Evolutionary conservation across 495 filamentous ascomycete genomes (phyloP), one percentile per base, ranked within the genome.

Genomic region (Podospora sp.): DNA sequence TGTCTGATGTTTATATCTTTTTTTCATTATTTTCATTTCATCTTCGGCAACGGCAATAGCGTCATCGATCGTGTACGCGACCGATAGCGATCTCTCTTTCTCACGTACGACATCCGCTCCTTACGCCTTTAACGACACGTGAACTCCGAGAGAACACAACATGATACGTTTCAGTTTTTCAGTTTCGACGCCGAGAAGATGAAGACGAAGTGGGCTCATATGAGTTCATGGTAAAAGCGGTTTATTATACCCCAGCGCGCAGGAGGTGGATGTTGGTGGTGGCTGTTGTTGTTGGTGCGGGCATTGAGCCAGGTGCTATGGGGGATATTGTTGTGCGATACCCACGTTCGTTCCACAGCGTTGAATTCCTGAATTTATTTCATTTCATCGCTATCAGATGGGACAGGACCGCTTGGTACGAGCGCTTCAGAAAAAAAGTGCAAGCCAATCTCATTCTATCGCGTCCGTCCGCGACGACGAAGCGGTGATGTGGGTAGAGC

Each of bases 31-130:
- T 63, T 55, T 55, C 20, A 49, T 46, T 62, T 63, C 33, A 18
- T 63, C 29, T 16, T 50, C 5, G 20, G 53, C 20, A 67, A 33
- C 67, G 25, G 33, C 9, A 29, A 62, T 25, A 51, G 35, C n/a
- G 12, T 26, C 33, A 26, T 26, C 25, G 4, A n/a, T 29, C 22
- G 16, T 49, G 26, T 24, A 64, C 60, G 49, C 29, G 60, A 21
- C 33, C 16, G 60, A 33, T 18, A 22, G 25, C 49, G 50, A 36
- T 62, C 26, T 58, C 24, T 63, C 24, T 63, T 35, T 29, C 26
- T 65, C 33, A 58, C 50, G 49, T 40, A 67, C 56, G 50, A 62
- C 65, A 50, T 55, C 58, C 36, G 40, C 40, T 61, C 65, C 18
- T 60, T 66, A 53, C 56, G n/a, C 33, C n/a, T 33, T 36, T 26